Evolutionary conservation across 2,329 filamentous ascomycete genomes (phyloP).

Genomic region (Colletotrichum viniferum): DNA sequence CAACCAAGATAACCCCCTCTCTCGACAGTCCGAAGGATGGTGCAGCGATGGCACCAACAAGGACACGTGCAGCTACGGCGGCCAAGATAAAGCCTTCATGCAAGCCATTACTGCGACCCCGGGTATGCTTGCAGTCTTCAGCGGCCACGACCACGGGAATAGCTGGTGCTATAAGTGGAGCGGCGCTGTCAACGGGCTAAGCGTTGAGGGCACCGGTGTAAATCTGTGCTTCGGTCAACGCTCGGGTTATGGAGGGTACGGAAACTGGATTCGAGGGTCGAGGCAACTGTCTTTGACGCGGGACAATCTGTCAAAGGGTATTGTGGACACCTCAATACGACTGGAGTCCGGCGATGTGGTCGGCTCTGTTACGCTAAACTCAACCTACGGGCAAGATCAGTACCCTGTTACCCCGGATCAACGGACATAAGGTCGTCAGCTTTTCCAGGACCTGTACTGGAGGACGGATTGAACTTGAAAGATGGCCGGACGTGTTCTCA

Average conservation of each 20-base stretch:
- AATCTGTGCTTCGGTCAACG: constrained; percentile 67
- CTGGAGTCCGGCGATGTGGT: constrained; percentile 60
- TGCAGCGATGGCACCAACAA: constrained; percentile 43
- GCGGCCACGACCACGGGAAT: constrained; percentile 70
- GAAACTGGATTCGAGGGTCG: constrained; percentile 65
- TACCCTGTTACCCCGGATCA: constrained; percentile 52
- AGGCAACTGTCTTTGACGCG: constrained; percentile 58
- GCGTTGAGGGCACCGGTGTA: constrained; percentile 46
- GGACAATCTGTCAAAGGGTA: constrained; percentile 38
- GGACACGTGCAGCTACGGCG: constrained; percentile 45
- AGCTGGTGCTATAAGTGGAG: constrained; percentile 62
- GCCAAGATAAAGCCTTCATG: constrained; percentile 67
- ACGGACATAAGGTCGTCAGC: constrained; percentile 21
- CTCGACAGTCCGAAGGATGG: constrained; percentile 49
- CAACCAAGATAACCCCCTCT: constrained; percentile 44
- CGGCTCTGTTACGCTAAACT: constrained; percentile 59
- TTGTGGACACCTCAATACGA: constrained; percentile 64
- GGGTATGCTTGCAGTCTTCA: constrained; percentile 63
- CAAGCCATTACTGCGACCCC: constrained; percentile 57
- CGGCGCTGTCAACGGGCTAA: constrained; percentile 36
- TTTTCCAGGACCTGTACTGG: background rate
- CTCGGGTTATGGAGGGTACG: constrained; percentile 74
- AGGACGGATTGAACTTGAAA: background rate
- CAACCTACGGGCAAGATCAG: constrained; percentile 60
- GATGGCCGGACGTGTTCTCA: background rate